Percentiles rank a stretch among this genome's conserved stretches.
Evolutionary conservation across 441 rosid genomes (phyloP).

Genomic region (Theobroma grandiflorum): DNA sequence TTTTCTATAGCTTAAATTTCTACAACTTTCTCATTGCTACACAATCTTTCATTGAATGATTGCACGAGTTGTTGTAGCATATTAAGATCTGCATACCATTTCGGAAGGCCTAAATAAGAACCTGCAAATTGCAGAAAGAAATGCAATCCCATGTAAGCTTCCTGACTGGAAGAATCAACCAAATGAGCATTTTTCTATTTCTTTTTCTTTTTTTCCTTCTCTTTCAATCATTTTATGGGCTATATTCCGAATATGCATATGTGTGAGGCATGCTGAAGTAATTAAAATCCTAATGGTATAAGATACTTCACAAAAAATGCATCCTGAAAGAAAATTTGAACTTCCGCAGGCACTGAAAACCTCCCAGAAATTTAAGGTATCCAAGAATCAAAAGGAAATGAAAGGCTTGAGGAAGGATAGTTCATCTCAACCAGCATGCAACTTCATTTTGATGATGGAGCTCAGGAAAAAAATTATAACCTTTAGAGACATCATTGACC

Average conservation of each 20-base stretch:
- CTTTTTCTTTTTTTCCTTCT: too few relatives aligned
- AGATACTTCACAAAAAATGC: background rate
- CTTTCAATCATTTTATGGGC: background rate
- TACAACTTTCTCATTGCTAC: background rate
- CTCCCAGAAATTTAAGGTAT: background rate
- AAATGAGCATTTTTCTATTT: background rate
- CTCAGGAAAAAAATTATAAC: conserved; percentile 67
- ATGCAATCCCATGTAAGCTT: conserved; percentile 4
- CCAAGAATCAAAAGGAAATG: conserved; percentile 33
- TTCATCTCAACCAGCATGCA: conserved; percentile 48
- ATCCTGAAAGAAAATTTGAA: background rate
- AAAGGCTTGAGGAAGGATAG: conserved; percentile 38
- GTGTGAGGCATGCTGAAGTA: background rate
- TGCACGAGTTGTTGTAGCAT: background rate
- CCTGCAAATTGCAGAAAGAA: background rate
- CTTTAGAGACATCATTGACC: conserved; percentile 78
- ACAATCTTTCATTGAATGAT: background rate
- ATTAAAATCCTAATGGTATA: background rate
- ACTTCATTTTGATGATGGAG: conserved; percentile 69
- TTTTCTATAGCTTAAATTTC: background rate
- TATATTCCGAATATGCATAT: background rate
- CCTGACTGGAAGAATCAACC: background rate
- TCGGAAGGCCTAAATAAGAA: background rate
- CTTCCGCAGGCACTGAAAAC: background rate
- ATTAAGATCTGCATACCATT: background rate